Conservation (phyloP, 768 basidiomycete genomes). For the Favolaschia claudopus region DNA sequence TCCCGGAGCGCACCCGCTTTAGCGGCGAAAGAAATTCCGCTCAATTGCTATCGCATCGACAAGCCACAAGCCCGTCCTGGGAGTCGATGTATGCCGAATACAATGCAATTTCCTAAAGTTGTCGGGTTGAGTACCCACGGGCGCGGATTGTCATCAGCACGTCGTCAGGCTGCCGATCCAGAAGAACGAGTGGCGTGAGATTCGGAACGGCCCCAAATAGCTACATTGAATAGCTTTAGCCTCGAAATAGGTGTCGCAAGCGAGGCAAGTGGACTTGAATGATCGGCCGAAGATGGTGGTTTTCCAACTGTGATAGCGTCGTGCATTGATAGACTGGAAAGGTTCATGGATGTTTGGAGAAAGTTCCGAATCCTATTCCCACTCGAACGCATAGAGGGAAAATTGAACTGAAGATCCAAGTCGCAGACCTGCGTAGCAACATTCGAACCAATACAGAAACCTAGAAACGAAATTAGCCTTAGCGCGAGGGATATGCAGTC, state of each 20-base stretch:
- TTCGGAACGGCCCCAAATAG: too few species aligned
- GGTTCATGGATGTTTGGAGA: not conserved
- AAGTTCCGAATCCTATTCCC: constrained; percentile 15
- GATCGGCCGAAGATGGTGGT: not conserved
- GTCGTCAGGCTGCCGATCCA: too few species aligned
- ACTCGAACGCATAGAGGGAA: constrained; percentile 11
- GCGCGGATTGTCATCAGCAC: too few species aligned
- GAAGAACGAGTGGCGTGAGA: too few species aligned
- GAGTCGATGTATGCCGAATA: too few species aligned
- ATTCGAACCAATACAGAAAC: not conserved
- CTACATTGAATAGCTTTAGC: constrained; percentile 1
- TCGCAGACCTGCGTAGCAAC: not conserved
- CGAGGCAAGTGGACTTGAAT: constrained; percentile 5
- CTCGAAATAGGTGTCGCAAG: not conserved
- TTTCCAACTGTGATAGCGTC: constrained; percentile 13
- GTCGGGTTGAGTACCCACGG: too few species aligned
- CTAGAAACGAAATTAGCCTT: constrained; percentile 3
- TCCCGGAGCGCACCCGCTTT: constrained; percentile 8
- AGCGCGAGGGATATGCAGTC: constrained; percentile 6
- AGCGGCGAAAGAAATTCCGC: too few species aligned
- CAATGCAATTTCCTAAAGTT: too few species aligned
- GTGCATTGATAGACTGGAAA: constrained; percentile 10
- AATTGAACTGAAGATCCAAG: constrained; percentile 11
- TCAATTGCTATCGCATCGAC: too few species aligned
- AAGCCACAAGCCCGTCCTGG: too few species aligned